Evolutionary conservation across 441 rosid genomes (phyloP), one percentile per base, ranked within the genome.

Genomic region (Adansonia rubrostipa): DNA sequence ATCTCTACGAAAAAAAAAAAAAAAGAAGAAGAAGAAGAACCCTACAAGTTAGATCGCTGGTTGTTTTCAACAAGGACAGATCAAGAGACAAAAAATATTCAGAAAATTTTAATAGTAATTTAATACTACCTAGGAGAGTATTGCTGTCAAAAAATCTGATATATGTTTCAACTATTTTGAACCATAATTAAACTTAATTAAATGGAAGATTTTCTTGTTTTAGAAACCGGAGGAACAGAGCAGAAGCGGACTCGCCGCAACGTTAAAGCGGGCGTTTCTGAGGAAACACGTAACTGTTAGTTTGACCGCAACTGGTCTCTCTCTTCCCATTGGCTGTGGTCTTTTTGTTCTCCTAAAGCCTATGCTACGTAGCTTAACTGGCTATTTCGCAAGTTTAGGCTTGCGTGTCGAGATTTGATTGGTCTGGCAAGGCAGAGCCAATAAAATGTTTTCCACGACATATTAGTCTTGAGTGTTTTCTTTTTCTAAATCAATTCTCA

Each of bases 201-300:
- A 44, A 44, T n/a, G 6, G 71, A 9, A 44, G 44, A 45, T 9
- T 48, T 69, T 4, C 19, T 42, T 47, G 73, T 11, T 47, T 68
- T 22, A 68, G 72, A 22, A 68, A 47, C 17, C 9, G 42, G 56
- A 51, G 22, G 44, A 69, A 14, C 73, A 69, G 58, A 69, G 20
- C 69, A 36, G 10, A 6, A 62, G 0, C 7, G 3, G 15, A 14
- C 24, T 57, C 60, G 9, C 62, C 6, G 28, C 63, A 64, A 64
- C 44, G 69, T 64, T 68, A 10, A 45, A 44, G n/a, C 17, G 14
- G 15, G 7, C 9, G 28, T 44, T 17, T 44, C n/a, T 33, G 53
- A 66, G 71, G 72, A 68, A 47, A 45, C 56, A 4, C 17, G 33
- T 44, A 17, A 19, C 56, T 19, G n/a, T 20, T 15, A 14, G 44